Base-by-base conservation (phyloP, 2,329 filamentous ascomycete species). In the Alternaria panax region DNA sequence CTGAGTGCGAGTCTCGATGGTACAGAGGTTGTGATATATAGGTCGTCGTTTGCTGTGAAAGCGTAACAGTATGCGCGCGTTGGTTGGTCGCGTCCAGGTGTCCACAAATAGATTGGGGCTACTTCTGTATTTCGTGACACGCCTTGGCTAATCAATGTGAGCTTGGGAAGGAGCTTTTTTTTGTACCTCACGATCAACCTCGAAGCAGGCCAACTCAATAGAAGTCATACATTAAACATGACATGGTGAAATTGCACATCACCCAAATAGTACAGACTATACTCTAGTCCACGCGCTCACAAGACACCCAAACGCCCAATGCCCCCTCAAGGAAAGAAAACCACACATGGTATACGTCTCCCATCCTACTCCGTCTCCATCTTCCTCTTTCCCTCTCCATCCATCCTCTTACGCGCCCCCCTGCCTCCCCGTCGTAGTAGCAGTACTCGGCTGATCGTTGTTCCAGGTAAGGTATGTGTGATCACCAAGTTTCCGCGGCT, bases 391-490 rank as follows among this genome's bases (percentile, higher is more conserved):
- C 30, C 30, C 14, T 4, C 30, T 14, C 30, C 4, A 5, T 42
- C 48, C 5, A 5, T 42, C 51, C 48, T 36, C 30, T 36, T 16
- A 76, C 72, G 70, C 69, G 38, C 78, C 78, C 28, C 73, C 75
- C 8, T 73, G 73, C 63, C 81, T 73, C 14, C 81, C 82, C 62
- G 80, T 83, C 47, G 82, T 79, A 38, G 84, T 85, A 59, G 84
- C 86, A 45, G 86, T 84, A 60, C 81, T 83, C 7, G 86, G 83
- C 60, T 86, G 82, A 45, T 91, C 88, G 63, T 88, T 90, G 78
- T 98, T 97, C 95, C 95, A 99, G 24, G 92, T 95, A 48, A 99
- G 86, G 78, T 99, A 98, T 8, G 93, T 97, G 79, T 98, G 95
- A 78, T 99, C 95, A 62, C 95, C 95, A 41, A 99, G 87, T 90